Evolutionary conservation across 129 eudicot genomes (phyloP).

Genomic region (Flaveria trinervia): DNA sequence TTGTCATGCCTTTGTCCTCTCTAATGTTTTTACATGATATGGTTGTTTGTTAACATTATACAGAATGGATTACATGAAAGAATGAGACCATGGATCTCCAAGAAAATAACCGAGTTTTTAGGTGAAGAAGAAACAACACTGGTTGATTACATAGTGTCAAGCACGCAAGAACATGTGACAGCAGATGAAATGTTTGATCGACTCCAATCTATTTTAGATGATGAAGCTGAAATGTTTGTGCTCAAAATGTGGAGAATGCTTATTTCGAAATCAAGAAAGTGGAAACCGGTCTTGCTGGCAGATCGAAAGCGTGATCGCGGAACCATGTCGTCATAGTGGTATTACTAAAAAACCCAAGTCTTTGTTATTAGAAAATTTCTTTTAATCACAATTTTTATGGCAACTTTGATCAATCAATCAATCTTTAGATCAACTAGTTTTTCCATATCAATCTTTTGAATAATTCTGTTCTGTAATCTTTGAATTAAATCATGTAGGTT

Average conservation of each 20-base stretch:
- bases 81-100: slow-evolving; percentile 97
- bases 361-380: slow-evolving; percentile 22
- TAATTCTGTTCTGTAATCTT: slow-evolving; percentile 10
- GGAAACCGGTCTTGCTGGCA: slow-evolving; percentile 79
- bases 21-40: background rate
- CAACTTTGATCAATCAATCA: slow-evolving; percentile 23
- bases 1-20: background rate
- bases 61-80: slow-evolving; percentile 87
- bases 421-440: slow-evolving; percentile 15
- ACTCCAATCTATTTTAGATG: slow-evolving; percentile 72
- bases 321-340: slow-evolving; percentile 13
- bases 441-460: background rate
- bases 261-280: slow-evolving; percentile 81
- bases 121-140: slow-evolving; percentile 88
- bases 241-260: slow-evolving; percentile 99
- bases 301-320: slow-evolving; percentile 40
- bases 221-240: slow-evolving; percentile 98
- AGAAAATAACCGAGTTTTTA: slow-evolving; percentile 87
- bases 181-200: slow-evolving; percentile 81
- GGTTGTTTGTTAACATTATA: background rate
- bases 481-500: background rate
- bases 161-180: slow-evolving; percentile 81
- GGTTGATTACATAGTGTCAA: slow-evolving; percentile 89
- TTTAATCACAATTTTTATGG: slow-evolving; percentile 23
- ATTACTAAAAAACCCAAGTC: background rate